These are phyloP conservation scores for Hymenoscyphus linearis DNA, from an alignment of 2,329 filamentous ascomycete species.

Conservation along the genomic window DNA sequence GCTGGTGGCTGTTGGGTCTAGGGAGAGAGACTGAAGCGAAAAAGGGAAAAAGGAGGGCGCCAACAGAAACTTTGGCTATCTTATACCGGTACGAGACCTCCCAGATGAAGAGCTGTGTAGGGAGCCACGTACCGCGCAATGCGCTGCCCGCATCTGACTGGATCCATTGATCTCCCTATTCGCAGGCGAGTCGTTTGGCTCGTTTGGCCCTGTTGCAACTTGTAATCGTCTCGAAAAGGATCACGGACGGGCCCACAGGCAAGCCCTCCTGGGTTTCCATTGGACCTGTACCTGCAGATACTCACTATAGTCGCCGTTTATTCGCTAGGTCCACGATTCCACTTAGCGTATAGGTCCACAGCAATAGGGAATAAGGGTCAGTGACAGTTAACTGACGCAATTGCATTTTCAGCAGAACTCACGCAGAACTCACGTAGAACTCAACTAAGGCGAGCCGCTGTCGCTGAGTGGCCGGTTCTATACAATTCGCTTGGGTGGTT, in stretches of 20 bases:
- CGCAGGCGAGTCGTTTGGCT: slow-evolving; percentile 25
- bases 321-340: neutral
- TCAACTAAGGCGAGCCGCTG: neutral
- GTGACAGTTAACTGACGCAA: neutral
- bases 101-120: neutral
- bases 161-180: slow-evolving; percentile 18
- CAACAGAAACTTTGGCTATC: slow-evolving; percentile 10
- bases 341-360: too few species aligned
- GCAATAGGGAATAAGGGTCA: neutral
- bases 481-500: neutral
- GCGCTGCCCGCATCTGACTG: slow-evolving; percentile 3
- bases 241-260: slow-evolving; percentile 22
- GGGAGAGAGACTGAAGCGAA: slow-evolving; percentile 27
- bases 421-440: neutral
- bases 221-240: slow-evolving; percentile 16
- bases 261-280: slow-evolving; percentile 24
- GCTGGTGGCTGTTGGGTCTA: slow-evolving; percentile 26
- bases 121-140: neutral
- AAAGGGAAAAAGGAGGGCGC: slow-evolving; percentile 6
- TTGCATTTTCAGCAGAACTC: neutral
- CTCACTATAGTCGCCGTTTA: neutral
- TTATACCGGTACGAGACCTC: slow-evolving; percentile 17
- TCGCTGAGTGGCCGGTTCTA: slow-evolving; percentile 2
- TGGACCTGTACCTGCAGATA: neutral
- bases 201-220: slow-evolving; percentile 14